phyloP scores from a whole-genome alignment of 1,284 basidiomycete species.

The Chalciporus piperatoides region DNA sequence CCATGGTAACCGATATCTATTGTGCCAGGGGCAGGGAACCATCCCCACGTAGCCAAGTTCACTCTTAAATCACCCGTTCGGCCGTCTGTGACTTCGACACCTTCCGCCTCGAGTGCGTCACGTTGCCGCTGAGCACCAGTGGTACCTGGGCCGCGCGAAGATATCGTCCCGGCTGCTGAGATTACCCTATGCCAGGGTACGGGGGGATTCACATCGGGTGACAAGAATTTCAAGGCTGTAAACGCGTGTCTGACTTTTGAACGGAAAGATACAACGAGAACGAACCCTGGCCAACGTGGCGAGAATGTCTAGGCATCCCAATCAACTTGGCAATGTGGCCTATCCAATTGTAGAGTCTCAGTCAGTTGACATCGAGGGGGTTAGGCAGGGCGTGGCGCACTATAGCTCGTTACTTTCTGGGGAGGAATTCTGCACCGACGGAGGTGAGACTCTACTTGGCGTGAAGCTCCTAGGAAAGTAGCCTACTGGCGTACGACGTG shows the following conservation, averaged over 20 bases:
- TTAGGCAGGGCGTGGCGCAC: conserved; percentile 34
- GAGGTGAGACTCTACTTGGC: background rate
- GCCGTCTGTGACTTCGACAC: conserved; percentile 49
- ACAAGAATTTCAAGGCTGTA: conserved; percentile 67
- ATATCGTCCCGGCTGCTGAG: conserved; percentile 65
- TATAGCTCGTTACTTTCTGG: conserved; percentile 66
- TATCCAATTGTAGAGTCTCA: conserved; percentile 23
- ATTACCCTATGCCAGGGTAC: conserved; percentile 78
- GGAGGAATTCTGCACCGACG: conserved; percentile 45
- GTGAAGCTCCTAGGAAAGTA: background rate
- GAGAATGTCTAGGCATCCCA: conserved; percentile 77
- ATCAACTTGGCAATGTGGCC: conserved; percentile 82
- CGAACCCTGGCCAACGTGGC: conserved; percentile 83
- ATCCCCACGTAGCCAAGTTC: conserved; percentile 49
- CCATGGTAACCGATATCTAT: conserved; percentile 19
- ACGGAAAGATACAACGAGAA: background rate
- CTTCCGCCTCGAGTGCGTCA: conserved; percentile 56
- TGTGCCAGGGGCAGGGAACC: conserved; percentile 51
- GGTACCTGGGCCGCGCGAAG: conserved; percentile 76
- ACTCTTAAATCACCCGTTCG: conserved; percentile 48
- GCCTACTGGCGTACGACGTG: conserved; percentile 51
- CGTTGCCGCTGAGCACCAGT: conserved; percentile 55
- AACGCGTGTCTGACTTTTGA: background rate
- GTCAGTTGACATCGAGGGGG: background rate
- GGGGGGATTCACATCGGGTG: conserved; percentile 52